Base-by-base conservation (phyloP, 768 basidiomycete genomes). In the Xanthoconium purpureum region DNA sequence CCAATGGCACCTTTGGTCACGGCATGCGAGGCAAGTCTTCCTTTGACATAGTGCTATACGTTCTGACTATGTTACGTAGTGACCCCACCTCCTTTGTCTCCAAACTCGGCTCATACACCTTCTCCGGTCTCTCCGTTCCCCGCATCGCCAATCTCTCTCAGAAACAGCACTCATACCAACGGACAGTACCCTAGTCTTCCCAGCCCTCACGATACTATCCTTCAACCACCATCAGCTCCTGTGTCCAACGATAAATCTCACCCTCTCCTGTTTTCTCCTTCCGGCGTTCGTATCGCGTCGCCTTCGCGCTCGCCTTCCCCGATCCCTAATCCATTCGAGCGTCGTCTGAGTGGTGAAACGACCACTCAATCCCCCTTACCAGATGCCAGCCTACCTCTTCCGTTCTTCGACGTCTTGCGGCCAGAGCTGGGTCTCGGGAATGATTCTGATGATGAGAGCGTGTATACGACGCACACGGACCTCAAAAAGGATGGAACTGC, bases 301-400 rank as follows among this genome's bases (percentile, higher is more conserved):
- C 61, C 69, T 36, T 64, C 74, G 3, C 65, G 59, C 32, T 62
- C 66, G n/a, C 70, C 68, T 50, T 72, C 71, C 9, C 68, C 66
- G 1, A 68, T 97, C 90, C 93, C 96, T 87, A 80, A 91, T 91
- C 67, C 96, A 88, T 69, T 96, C 86, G 66, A 80, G 85, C 73
- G 91, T 91, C 74, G 94, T 91, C 71, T 98, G 86, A 73, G 96
- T 92, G 69, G 95, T 89, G 71, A 61, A 61, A 74, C 67, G 10
- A 55, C 58, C 15, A 50, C 58, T n/a, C 65, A 64, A 42, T 64
- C 64, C 8, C 63, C 68, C 11, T 61, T 64, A 43, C 54, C 66
- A 5, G 59, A 50, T 28, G 24, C 58, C 44, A 67, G 67, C 6
- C 66, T 76, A 8, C 71, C 75, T 6, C 70, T 85, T 57, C 80